phyloP scores from a whole-genome alignment of 2,329 filamentous ascomycete species.

The Xylaria sp. region DNA sequence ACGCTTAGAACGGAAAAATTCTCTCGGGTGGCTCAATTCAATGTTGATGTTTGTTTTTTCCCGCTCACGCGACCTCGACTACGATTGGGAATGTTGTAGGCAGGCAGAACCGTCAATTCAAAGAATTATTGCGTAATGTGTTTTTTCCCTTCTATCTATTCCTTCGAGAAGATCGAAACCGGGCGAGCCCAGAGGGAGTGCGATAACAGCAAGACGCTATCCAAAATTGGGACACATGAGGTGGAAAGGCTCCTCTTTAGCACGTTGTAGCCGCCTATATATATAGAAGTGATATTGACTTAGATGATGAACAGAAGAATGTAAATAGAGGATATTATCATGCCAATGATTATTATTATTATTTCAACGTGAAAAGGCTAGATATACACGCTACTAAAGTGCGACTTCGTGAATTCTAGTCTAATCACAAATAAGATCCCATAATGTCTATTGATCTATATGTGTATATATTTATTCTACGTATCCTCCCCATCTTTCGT shows the following conservation, averaged over 20 bases:
- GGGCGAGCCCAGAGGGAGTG: not conserved
- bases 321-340: constrained; percentile 2
- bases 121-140: constrained; percentile 13
- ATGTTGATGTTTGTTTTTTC: constrained; percentile 1
- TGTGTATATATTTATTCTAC: constrained; percentile 33
- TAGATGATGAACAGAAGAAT: constrained; percentile 19
- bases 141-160: not conserved
- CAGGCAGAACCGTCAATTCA: constrained; percentile 18
- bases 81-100: constrained; percentile 25
- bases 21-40: constrained; percentile 11
- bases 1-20: constrained; percentile 22
- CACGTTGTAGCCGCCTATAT: constrained; percentile 10
- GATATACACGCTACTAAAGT: not conserved
- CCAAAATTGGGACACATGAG: constrained; percentile 1
- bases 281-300: constrained; percentile 20
- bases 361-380: not conserved
- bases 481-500: constrained; percentile 48
- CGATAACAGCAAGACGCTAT: not conserved
- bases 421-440: not conserved
- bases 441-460: constrained; percentile 2
- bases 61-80: constrained; percentile 8
- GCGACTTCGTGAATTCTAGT: not conserved
- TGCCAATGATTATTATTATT: not conserved
- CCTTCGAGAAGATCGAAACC: not conserved
- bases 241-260: not conserved